Evolutionary conservation across 208 protist genomes (phyloP), one percentile per base, ranked within the genome.

Genomic region (Acanthamoeba rhysodes): DNA sequence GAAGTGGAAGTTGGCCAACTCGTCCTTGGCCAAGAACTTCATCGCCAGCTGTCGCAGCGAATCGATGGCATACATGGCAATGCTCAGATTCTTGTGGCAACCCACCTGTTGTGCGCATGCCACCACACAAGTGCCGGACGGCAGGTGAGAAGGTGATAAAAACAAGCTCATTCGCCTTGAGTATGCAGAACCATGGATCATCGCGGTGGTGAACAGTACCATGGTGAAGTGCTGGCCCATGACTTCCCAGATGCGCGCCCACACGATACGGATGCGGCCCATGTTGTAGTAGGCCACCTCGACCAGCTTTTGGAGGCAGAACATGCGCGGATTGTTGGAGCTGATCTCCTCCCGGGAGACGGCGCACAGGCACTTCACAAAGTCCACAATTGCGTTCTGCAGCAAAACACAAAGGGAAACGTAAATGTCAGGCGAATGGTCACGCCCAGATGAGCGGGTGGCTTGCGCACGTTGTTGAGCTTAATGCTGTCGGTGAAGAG

Each of bases 231-330:
- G 97, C 66, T 97, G 53, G 18, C 96, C 62, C 24, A 98, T 85
- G 72, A 97, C 90, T 27, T 84, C 55, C 98, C 98, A 99, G 45
- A 99, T 98, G 24, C 97, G 80, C 34, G 95, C 95, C 97, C 98
- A 99, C 24, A 99, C 98, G 57, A 98, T 94, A 48, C 98, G 95
- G 24, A 99, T 98, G 85, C 98, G 96, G 22, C 95, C 84, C 59
- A 99, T 98, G 93, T 99, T 99, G 70, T 98, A 98, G 91, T 98
- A 96, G 32, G 98, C 97, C 22, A 99, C 95, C 85, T 99, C 98
- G 27, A 99, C 97, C 32, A 99, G 88, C 95, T 99, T 99, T 66
- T 99, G 98, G 10, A 96, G 59, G 37, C 76, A 95, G 64, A 97
- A 97, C 50, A 92, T 96, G 34, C 96, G 66, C 34, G 95, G 95